Base-by-base conservation (phyloP, 257 asterid species). In the Plantago major region DNA sequence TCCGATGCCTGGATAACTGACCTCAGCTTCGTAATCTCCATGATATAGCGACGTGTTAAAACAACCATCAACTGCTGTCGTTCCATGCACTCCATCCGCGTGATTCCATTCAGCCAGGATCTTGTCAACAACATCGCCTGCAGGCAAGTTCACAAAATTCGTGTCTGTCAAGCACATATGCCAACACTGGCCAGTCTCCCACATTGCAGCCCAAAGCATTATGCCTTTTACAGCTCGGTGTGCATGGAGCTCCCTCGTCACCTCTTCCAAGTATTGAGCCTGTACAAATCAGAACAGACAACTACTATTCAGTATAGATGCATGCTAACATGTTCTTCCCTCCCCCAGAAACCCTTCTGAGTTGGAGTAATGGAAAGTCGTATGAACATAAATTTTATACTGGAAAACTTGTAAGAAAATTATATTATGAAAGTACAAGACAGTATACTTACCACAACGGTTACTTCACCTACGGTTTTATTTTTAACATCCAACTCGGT, bases 41-140 rank as follows among this genome's bases (percentile, higher is more conserved):
- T 69, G 73, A 58, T 49, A 73, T 18, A 77, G 69, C 37, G 78
- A 58, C 22, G 76, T 63, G 11, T 63, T 46, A 30, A 73, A n/a
- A 37, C 28, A 28, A 5, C 78, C 76, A 53, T 58, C 43, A 15
- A 17, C 42, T 51, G 70, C 63, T 0, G 79, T 77, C 6, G 47
- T 37, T 45, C 65, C 73, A 8, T 46, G 15, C 16, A 71, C 58
- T 18, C 73, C 73, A 7, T 42, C 19, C 7, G 55, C 57, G 54
- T 55, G 65, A 38, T 33, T 72, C 62, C 67, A 58, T 30, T 74
- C 58, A 3, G 57, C 51, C 4, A 78, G 16, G 50, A 74, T 42
- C 61, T 48, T 55, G 57, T 78, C 83, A 2, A 71, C 75, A 19
- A 65, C 73, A 7, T 74, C 74, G 10, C 83, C 80, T 8, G 80